These are phyloP conservation scores for Penicillium verrucosum DNA, from an alignment of 2,329 filamentous ascomycete species.

Conservation along the genomic window DNA sequence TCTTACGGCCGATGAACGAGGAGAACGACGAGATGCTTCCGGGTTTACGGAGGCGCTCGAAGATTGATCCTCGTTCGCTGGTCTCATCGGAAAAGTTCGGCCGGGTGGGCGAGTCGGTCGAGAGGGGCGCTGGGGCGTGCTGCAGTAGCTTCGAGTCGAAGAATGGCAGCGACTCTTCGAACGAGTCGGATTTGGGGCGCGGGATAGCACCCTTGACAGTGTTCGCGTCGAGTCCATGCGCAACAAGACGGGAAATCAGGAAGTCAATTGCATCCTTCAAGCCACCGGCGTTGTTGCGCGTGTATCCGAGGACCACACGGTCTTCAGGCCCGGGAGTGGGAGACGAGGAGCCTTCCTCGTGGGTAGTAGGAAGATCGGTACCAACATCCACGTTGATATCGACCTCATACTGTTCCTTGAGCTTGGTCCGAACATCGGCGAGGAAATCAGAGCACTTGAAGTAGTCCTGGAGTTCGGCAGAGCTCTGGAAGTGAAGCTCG, in stretches of 20 bases:
- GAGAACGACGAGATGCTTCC: slow-evolving; percentile 92
- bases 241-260: slow-evolving; percentile 78
- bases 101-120: slow-evolving; percentile 85
- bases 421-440: slow-evolving; percentile 73
- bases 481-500: slow-evolving; percentile 78
- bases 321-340: slow-evolving; percentile 50
- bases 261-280: slow-evolving; percentile 96
- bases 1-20: slow-evolving; percentile 96
- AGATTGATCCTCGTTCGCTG: slow-evolving; percentile 75
- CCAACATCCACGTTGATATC: slow-evolving; percentile 68
- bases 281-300: slow-evolving; percentile 92
- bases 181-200: slow-evolving; percentile 97
- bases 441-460: slow-evolving; percentile 78
- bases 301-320: slow-evolving; percentile 73
- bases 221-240: slow-evolving; percentile 80
- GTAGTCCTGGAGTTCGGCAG: slow-evolving; percentile 72
- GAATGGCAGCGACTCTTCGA: slow-evolving; percentile 93
- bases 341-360: slow-evolving; percentile 39
- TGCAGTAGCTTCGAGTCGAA: slow-evolving; percentile 97
- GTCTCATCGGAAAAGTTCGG: slow-evolving; percentile 77
- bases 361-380: slow-evolving; percentile 27
- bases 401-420: slow-evolving; percentile 89
- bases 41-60: slow-evolving; percentile 90
- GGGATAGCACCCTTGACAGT: slow-evolving; percentile 93
- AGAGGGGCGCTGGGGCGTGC: slow-evolving; percentile 75